Base-by-base conservation (phyloP, 1,139 yeast species). In the Zygosaccharomyces pseudobailii region DNA sequence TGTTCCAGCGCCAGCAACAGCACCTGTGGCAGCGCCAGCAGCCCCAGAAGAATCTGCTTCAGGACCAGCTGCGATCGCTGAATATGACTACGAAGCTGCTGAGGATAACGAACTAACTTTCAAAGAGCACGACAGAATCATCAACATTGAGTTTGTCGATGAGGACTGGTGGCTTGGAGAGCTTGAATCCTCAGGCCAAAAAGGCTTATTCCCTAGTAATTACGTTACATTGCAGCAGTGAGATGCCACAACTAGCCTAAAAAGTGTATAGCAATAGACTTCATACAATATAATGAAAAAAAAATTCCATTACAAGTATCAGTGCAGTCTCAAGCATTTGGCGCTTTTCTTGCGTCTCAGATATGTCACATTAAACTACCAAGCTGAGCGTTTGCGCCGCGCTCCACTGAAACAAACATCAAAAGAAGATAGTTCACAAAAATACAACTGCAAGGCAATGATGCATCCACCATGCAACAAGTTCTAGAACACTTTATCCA, bases 101-200 rank as follows among this genome's bases (percentile, higher is more conserved):
- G 97, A 90, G 67, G 95, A 85, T 54, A 92, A 90, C 61, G 98
- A 92, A 69, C 74, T 92, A 50, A 78, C 82, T 2, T 87, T 87
- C 67, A 78, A 72, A 30, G 96, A 87, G 63, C 95, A 94, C 43
- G 97, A 88, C 56, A 59, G 74, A 52, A 88, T 92, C 55, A 71
- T 81, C 20, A 87, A 88, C 52, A 86, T 92, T 53, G 95, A 88
- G 56, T 85, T 87, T 66, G 86, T 87, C 13, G 96, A 89, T 58
- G 96, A 87, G 43, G 96, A 88, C 62, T 92, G 98, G 98, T 92
- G 97, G 97, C 74, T 84, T 49, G 98, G 98, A 42, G 82, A 82
- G 57, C 70, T 80, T 50, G 70, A 63, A 52, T 51, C 44, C 21
- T 69, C 81, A 36, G 96, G 96, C 37, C 85, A 81, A 55, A 75